Evolutionary conservation across 352 stramenopile species (phyloP).

Genomic region (Globisporangium okanoganense): DNA sequence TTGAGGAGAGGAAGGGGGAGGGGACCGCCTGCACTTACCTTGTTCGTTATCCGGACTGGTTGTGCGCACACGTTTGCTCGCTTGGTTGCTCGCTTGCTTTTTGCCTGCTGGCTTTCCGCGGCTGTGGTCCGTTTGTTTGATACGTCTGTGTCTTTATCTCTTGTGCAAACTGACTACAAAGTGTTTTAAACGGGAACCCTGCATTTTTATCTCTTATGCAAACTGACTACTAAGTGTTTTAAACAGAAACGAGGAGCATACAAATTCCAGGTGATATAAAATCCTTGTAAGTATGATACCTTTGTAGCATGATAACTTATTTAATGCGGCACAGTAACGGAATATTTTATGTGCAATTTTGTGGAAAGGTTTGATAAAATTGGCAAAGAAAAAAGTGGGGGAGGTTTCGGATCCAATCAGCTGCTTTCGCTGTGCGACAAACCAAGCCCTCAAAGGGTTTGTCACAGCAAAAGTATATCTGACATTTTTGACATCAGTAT

Average conservation of each 20-base stretch:
- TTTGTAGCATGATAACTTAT: not conserved
- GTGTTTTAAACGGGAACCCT: not conserved
- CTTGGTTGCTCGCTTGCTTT: not conserved
- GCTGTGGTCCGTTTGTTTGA: slow-evolving; percentile 6
- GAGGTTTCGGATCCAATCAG: too few relatives aligned
- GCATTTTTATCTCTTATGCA: not conserved
- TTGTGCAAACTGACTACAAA: not conserved
- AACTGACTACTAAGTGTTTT: slow-evolving; percentile 4
- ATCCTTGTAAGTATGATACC: not conserved
- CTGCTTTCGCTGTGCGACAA: too few relatives aligned
- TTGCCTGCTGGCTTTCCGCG: slow-evolving; percentile 2
- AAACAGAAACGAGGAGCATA: not conserved
- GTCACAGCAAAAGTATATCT: too few relatives aligned
- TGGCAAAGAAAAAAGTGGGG: too few relatives aligned
- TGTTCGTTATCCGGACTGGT: slow-evolving; percentile 6
- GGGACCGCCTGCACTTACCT: slow-evolving; percentile 2
- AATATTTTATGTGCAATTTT: too few relatives aligned
- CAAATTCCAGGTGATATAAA: not conserved
- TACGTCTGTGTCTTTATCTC: not conserved
- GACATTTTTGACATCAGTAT: too few relatives aligned
- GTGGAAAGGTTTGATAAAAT: too few relatives aligned
- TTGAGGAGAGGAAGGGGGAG: not conserved
- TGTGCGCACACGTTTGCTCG: not conserved
- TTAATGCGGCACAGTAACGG: not conserved
- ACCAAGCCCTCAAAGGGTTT: too few relatives aligned